A percentile compares a stretch with the other conserved stretches of the same genome.
phyloP scores from a whole-genome alignment of 768 basidiomycete genomes.

The Mycena rebaudengoi region DNA sequence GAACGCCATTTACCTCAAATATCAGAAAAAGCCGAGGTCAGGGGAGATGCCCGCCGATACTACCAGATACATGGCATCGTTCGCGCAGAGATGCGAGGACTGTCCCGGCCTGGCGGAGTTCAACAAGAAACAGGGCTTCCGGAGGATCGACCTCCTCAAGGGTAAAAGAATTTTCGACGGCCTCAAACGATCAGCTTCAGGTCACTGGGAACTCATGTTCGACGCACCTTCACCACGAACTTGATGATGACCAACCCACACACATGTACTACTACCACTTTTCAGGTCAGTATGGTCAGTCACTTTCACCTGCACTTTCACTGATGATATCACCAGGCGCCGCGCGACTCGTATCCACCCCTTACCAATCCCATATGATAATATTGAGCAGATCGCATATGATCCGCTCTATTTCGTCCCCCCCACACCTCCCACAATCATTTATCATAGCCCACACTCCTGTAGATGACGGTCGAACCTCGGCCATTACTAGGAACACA shows the following conservation, averaged over 20 bases:
- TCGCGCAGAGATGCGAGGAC: slow-evolving; percentile 55
- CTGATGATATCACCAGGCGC: background rate
- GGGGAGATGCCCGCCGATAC: slow-evolving; percentile 29
- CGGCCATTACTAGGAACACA: background rate
- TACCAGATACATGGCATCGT: slow-evolving; percentile 48
- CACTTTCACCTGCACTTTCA: too few relatives aligned
- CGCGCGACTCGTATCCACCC: slow-evolving; percentile 8
- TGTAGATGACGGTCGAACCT: slow-evolving; percentile 8
- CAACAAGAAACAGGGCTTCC: slow-evolving; percentile 55
- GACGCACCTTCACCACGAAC: slow-evolving; percentile 4
- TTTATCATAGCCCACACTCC: slow-evolving; percentile 8
- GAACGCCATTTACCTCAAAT: slow-evolving; percentile 61
- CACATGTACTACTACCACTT: too few relatives aligned
- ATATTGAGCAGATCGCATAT: slow-evolving; percentile 3
- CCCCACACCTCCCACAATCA: slow-evolving; percentile 19
- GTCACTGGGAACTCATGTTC: slow-evolving; percentile 24
- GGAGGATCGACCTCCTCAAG: slow-evolving; percentile 63
- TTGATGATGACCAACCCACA: too few relatives aligned
- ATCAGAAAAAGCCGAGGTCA: slow-evolving; percentile 45
- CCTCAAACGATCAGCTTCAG: slow-evolving; percentile 48
- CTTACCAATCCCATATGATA: slow-evolving; percentile 17
- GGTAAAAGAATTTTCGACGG: slow-evolving; percentile 64
- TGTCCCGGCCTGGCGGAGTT: slow-evolving; percentile 49
- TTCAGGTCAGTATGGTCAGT: too few relatives aligned
- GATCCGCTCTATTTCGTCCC: slow-evolving; percentile 18